phyloP scores from a whole-genome alignment of 768 basidiomycete species.

The Termitomyces sp. region DNA sequence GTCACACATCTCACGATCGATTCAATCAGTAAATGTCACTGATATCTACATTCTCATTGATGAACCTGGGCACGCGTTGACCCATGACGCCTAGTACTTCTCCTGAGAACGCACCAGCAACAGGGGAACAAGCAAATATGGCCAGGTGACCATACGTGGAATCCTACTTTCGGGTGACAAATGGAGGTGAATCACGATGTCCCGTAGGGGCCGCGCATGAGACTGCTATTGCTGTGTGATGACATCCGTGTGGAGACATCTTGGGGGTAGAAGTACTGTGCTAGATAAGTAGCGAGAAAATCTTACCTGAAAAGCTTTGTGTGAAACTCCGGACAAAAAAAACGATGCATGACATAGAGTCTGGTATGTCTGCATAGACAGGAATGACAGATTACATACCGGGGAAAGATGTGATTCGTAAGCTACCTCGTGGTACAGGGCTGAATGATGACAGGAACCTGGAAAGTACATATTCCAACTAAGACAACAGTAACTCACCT shows the following conservation, averaged over 20 bases:
- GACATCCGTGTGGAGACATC: background rate
- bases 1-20: slow-evolving; percentile 11
- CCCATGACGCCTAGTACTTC: slow-evolving; percentile 5
- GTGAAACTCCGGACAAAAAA: background rate
- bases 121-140: background rate
- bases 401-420: background rate
- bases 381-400: background rate
- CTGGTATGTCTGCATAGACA: background rate
- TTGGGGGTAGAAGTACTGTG: background rate
- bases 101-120: slow-evolving; percentile 5
- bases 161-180: background rate
- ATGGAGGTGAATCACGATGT: slow-evolving; percentile 1
- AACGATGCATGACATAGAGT: background rate
- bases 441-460: background rate
- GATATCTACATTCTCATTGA: background rate
- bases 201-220: background rate
- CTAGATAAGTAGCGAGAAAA: background rate
- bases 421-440: background rate
- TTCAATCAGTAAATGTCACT: slow-evolving; percentile 13
- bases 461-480: background rate
- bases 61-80: slow-evolving; percentile 10
- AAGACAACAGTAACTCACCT: background rate
- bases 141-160: slow-evolving; percentile 9
- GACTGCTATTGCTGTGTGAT: background rate
- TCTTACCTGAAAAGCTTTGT: background rate